Base-by-base conservation (phyloP, 345 rosid species). In the Cochlearia excelsa region DNA sequence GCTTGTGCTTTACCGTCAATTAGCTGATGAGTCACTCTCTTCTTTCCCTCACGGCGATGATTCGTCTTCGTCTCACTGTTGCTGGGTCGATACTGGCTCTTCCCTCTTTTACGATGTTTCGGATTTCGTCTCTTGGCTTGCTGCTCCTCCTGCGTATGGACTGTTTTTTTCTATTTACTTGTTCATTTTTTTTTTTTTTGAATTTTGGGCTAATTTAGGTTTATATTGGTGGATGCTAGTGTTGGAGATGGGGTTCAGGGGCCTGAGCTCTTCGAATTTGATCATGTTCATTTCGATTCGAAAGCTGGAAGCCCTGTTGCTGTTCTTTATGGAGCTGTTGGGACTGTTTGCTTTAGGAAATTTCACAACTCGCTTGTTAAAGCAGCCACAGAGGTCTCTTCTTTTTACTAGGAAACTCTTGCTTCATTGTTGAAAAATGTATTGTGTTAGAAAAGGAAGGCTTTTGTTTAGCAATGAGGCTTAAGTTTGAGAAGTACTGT, bases 21-120 rank as follows among this genome's bases (percentile, higher is more conserved):
- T 93, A 41, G 97, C 97, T 3, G 99, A 81, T 75, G 97, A 93
- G 72, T 89, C 99, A 68, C 85, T 93, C 42, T 87, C 97, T 65
- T 93, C 99, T 51, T 89, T 74, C 70, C 95, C 95, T 6, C 77
- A 66, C 52, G 69, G 74, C 2, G 90, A 89, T 44, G 93, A 66
- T 39, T 74, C 76, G 44, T 81, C 87, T 41, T 72, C 75, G 46
- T 78, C 83, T 53, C 84, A 79, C 61, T 93, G 99, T 50, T 93
- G 99, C 71, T 93, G 99, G 99, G 88, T 89, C 9, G 99, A 93
- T 63, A 82, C 79, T 66, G 99, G 97, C 43, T 84, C 76, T 27
- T 75, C 80, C 1, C 71, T 93, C 55, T 93, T 89, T 77, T 84
- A 80, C 66, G 85, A 93, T 30, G 82, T 77, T 57, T 72, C 78